Conservation (phyloP, 2,329 filamentous ascomycete genomes). For the Huntiella bhutanensis region DNA sequence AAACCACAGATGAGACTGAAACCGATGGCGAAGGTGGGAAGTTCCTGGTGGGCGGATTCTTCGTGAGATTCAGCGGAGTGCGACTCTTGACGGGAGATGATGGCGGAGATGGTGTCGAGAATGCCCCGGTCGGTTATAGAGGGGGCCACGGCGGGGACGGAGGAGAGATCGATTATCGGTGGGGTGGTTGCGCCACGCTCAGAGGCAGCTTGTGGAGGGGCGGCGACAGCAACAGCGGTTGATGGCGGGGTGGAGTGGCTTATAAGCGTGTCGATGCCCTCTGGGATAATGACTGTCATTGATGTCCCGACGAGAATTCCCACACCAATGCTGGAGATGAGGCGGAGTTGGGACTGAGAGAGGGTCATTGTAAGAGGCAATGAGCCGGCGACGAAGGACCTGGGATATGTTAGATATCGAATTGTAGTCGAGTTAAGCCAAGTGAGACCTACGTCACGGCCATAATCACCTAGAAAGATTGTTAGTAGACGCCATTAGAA, state of each 20-base stretch:
- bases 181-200: background rate
- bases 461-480: slow-evolving; percentile 30
- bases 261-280: slow-evolving; percentile 72
- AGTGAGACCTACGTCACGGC: slow-evolving; percentile 32
- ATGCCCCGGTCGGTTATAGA: too few species aligned
- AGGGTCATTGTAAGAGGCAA: slow-evolving; percentile 78
- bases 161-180: background rate
- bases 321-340: slow-evolving; percentile 83
- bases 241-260: slow-evolving; percentile 17
- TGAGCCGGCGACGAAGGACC: slow-evolving; percentile 83
- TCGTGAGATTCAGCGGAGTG: background rate
- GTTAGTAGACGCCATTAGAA: slow-evolving; percentile 1
- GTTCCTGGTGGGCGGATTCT: slow-evolving; percentile 18
- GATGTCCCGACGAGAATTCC: slow-evolving; percentile 89
- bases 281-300: slow-evolving; percentile 91
- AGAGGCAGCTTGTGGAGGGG: background rate
- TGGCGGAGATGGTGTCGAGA: background rate
- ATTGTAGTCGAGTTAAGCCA: background rate
- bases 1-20: slow-evolving; percentile 76
- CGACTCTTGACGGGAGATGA: slow-evolving; percentile 1
- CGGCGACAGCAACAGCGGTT: background rate
- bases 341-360: slow-evolving; percentile 66
- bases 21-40: slow-evolving; percentile 63
- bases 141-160: background rate
- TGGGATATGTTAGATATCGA: slow-evolving; percentile 19